phyloP scores from a whole-genome alignment of 108 stramenopile genomes.

The Skeletonema potamos region DNA sequence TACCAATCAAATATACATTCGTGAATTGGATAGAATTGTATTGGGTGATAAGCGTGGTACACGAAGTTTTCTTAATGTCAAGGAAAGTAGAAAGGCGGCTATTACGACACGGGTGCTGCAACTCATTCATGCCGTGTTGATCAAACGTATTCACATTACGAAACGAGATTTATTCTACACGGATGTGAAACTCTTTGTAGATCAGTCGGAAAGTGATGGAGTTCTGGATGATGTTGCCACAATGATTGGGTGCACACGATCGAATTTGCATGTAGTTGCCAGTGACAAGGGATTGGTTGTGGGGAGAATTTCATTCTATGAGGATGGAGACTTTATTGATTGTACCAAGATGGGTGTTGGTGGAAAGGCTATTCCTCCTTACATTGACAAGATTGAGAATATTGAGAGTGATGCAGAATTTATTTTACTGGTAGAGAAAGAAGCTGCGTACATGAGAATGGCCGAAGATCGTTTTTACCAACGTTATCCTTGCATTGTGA shows the following conservation, averaged over 20 bases:
- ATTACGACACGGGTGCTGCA: constrained; percentile 94
- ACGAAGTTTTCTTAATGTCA: constrained; percentile 79
- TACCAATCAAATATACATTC: constrained; percentile 90
- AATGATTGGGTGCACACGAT: constrained; percentile 96
- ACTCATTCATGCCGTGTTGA: constrained; percentile 90
- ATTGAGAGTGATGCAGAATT: constrained; percentile 94
- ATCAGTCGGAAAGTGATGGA: constrained; percentile 91
- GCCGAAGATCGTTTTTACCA: constrained; percentile 97
- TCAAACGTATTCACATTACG: constrained; percentile 95
- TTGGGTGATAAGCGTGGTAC: constrained; percentile 66
- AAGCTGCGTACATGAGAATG: constrained; percentile 98
- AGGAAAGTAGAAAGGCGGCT: constrained; percentile 81
- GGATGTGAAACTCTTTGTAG: constrained; percentile 97
- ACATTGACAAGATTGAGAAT: constrained; percentile 95
- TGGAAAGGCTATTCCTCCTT: constrained; percentile 96
- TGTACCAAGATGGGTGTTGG: constrained; percentile 93
- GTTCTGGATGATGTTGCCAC: constrained; percentile 96
- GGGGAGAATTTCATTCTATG: constrained; percentile 83
- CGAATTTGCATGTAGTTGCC: constrained; percentile 95
- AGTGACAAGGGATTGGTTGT: constrained; percentile 97
- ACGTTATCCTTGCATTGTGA: constrained; percentile 96
- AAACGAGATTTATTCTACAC: constrained; percentile 99
- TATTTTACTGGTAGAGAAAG: constrained; percentile 96
- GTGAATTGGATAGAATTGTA: constrained; percentile 91
- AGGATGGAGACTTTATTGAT: constrained; percentile 97